Evolutionary conservation across 768 basidiomycete genomes (phyloP).

Genomic region (Hirschioporus abietinus): DNA sequence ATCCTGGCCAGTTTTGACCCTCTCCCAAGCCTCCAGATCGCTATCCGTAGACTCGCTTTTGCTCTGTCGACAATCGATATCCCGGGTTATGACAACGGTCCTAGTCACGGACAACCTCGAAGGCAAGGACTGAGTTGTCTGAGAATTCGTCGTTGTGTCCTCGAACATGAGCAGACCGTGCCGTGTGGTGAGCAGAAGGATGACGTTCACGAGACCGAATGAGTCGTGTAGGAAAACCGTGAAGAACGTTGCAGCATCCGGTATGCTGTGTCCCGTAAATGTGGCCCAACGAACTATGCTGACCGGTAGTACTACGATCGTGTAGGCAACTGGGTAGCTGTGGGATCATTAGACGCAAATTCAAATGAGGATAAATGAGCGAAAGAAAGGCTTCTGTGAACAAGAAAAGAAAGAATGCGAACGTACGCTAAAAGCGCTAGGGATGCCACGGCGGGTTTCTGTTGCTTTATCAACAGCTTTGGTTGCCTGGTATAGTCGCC

Average conservation of each 20-base stretch:
- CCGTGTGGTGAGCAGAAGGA: conserved; percentile 32
- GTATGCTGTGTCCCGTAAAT: conserved; percentile 19
- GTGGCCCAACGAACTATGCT: conserved; percentile 35
- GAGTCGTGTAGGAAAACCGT: conserved; percentile 28
- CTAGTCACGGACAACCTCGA: background rate
- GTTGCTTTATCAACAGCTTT: background rate
- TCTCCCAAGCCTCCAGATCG: background rate
- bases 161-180: conserved; percentile 30
- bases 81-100: background rate
- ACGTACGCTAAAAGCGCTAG: background rate
- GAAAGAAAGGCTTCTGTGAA: background rate
- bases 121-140: background rate
- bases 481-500: background rate
- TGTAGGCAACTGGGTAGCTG: conserved; percentile 37
- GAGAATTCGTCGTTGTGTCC: background rate
- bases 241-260: conserved; percentile 28
- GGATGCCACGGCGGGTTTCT: background rate
- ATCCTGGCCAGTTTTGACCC: background rate
- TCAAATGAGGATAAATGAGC: too few relatives aligned
- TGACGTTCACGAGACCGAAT: conserved; percentile 36
- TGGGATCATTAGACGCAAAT: background rate
- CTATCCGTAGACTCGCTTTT: background rate
- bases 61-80: background rate
- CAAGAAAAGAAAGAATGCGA: background rate
- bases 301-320: conserved; percentile 32